phyloP scores from a whole-genome alignment of 2,329 filamentous ascomycete species.

The Fusarium chaquense region DNA sequence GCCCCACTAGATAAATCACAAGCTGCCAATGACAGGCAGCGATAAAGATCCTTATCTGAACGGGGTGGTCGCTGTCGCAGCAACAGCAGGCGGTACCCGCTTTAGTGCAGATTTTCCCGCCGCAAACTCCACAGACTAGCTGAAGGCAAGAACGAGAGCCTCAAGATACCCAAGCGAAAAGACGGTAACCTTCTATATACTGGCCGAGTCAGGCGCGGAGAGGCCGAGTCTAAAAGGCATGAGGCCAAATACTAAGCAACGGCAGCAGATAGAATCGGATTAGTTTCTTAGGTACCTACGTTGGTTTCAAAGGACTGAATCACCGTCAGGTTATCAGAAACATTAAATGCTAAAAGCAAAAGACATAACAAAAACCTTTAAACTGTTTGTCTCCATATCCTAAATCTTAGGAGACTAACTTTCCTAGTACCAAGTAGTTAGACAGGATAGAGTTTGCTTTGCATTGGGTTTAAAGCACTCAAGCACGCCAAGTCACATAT shows the following conservation, averaged over 20 bases:
- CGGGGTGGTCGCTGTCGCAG: conserved; percentile 50
- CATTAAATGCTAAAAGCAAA: no score
- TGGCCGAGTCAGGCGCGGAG: conserved; percentile 4
- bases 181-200: conserved; percentile 18
- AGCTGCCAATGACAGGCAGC: conserved; percentile 44
- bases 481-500: no score
- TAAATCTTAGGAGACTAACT: no score
- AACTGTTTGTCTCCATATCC: no score
- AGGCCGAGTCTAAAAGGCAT: neutral
- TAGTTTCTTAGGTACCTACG: neutral
- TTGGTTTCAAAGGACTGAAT: no score
- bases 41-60: conserved; percentile 52
- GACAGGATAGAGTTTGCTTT: no score
- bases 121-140: conserved; percentile 25
- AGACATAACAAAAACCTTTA: no score
- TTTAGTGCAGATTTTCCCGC: conserved; percentile 42
- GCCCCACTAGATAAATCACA: conserved; percentile 34
- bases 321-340: no score
- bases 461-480: no score
- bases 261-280: neutral
- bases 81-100: conserved; percentile 47
- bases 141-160: conserved; percentile 2
- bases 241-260: neutral
- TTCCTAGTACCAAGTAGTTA: neutral
- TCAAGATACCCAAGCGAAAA: conserved; percentile 17